Evolutionary conservation across 2,329 filamentous ascomycete genomes (phyloP), one percentile per base, ranked within the genome.

Genomic region (Orbilia oligospora): DNA sequence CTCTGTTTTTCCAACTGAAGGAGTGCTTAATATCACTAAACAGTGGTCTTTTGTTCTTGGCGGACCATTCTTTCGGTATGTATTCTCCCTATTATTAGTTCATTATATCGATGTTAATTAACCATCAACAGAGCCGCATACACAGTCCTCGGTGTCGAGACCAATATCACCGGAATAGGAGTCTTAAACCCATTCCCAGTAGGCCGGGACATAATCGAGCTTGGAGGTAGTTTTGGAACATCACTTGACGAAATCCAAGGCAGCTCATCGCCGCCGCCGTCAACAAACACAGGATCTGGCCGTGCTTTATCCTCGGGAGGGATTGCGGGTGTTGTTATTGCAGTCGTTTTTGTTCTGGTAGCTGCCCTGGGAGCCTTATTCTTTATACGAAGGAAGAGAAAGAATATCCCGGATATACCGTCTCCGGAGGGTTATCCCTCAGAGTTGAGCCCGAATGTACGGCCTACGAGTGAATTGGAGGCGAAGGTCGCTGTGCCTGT

Each of bases 1-100:
- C 1, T 4, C 2, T 18, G 33, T 68, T 27, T 44, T n/a, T 1
- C 49, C 65, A 12, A 68, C 65, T 4, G 65, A 68, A 24, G 18
- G 0, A 0, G 5, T 30, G 30, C 5, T 56, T 4, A 33, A 56
- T 20, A 44, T 44, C 18, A 46, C 20, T 30, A 56, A 24, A 18
- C 33, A 33, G 30, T 68, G 65, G 65, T 68, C 65, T 1, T 56
- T 68, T 41, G 20, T 68, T 27, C 49, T 68, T 30, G 65, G 65
- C 10, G 65, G 65, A 0, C 49, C 65, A 2, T 68, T 68, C 16
- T 68, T 55, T 24, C 41, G 49, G 65, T 68, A 27, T 16, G 33
- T 46, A n/a, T 30, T 30, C 27, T 30, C 6, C 6, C 27, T 6
- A 30, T 30, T 3, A 30, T 30, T 8, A 36, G 8, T 14, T 55